A percentile compares a stretch with the other conserved stretches of the same genome.
Evolutionary conservation across 2,329 filamentous ascomycete genomes (phyloP).

Genomic region (Penicillium sp.): DNA sequence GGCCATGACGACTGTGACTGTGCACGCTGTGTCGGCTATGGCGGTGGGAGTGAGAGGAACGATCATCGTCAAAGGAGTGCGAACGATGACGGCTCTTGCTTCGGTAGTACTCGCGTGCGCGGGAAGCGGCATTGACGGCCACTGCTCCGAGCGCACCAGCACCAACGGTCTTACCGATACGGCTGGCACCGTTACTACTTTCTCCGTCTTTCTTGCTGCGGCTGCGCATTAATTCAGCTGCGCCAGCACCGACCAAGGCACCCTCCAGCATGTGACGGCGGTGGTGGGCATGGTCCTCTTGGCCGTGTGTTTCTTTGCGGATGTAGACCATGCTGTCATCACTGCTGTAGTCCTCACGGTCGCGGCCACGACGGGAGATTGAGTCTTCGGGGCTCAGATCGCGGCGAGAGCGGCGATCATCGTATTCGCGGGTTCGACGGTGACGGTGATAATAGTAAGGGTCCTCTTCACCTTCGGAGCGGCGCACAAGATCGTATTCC

Average conservation of each 20-base stretch:
- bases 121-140: slow-evolving; percentile 59
- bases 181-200: slow-evolving; percentile 53
- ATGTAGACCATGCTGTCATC: slow-evolving; percentile 65
- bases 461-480: slow-evolving; percentile 57
- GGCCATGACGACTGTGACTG: slow-evolving; percentile 24
- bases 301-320: slow-evolving; percentile 51
- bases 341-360: slow-evolving; percentile 53
- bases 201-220: slow-evolving; percentile 60
- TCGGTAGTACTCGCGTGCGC: slow-evolving; percentile 52
- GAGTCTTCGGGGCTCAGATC: slow-evolving; percentile 56
- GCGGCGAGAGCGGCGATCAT: slow-evolving; percentile 49
- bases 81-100: slow-evolving; percentile 49
- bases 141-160: slow-evolving; percentile 64
- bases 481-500: slow-evolving; percentile 62
- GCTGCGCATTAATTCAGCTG: slow-evolving; percentile 61
- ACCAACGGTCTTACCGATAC: slow-evolving; percentile 54
- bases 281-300: slow-evolving; percentile 53
- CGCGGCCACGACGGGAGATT: slow-evolving; percentile 48
- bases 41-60: slow-evolving; percentile 38
- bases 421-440: slow-evolving; percentile 57
- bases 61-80: slow-evolving; percentile 44
- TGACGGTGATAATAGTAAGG: slow-evolving; percentile 65
- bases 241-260: slow-evolving; percentile 61
- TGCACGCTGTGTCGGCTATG: slow-evolving; percentile 28
- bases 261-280: slow-evolving; percentile 64